Percentiles rank a stretch among this genome's conserved stretches.
phyloP scores from a whole-genome alignment of 371 early-diverging fungal genomes.

The Rhizopus sp. region DNA sequence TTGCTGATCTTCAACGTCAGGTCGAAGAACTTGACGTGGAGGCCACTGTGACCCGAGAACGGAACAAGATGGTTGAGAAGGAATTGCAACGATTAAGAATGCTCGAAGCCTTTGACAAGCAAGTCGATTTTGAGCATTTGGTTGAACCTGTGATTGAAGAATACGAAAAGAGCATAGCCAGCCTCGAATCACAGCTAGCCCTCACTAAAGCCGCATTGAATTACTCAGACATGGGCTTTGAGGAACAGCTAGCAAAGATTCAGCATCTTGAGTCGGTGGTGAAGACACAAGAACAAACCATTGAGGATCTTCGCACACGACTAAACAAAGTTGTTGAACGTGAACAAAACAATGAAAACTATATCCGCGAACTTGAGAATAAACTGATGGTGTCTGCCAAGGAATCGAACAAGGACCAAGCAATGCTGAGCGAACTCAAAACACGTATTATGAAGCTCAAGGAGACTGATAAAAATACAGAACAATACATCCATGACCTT shows the following conservation, averaged over 20 bases:
- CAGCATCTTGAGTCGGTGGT: conserved; percentile 29
- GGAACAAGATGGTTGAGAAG: conserved; percentile 39
- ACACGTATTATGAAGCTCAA: conserved; percentile 30
- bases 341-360: conserved; percentile 38
- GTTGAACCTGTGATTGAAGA: conserved; percentile 71
- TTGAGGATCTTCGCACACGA: conserved; percentile 14
- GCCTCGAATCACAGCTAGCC: conserved; percentile 60
- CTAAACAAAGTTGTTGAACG: conserved; percentile 28
- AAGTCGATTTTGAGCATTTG: conserved; percentile 54
- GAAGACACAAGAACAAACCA: conserved; percentile 32
- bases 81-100: conserved; percentile 35
- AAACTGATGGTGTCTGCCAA: conserved; percentile 37
- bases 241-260: conserved; percentile 52
- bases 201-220: conserved; percentile 54
- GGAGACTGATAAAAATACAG: conserved; percentile 40
- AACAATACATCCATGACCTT: conserved; percentile 37
- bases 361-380: conserved; percentile 47
- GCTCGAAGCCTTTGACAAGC: conserved; percentile 9
- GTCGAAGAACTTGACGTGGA: conserved; percentile 46
- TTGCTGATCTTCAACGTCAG: conserved; percentile 46
- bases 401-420: conserved; percentile 30
- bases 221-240: conserved; percentile 49
- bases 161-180: conserved; percentile 63
- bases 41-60: conserved; percentile 37
- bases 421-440: conserved; percentile 32